Percentiles rank a stretch among this genome's conserved stretches.
phyloP scores from a whole-genome alignment of 2,329 filamentous ascomycete species.

The Talaromyces sp. region DNA sequence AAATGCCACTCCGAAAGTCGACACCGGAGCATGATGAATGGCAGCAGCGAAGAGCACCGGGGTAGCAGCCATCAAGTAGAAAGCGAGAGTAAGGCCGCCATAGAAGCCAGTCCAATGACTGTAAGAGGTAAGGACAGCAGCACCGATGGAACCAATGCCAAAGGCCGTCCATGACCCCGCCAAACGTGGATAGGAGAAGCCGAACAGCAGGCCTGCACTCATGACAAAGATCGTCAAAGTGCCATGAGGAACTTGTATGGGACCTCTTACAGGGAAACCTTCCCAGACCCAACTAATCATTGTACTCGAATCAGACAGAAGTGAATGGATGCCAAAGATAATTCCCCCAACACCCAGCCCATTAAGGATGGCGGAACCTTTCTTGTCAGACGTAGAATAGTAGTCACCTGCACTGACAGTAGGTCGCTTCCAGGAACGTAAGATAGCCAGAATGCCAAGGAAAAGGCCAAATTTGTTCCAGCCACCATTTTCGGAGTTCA shows the following conservation, averaged over 20 bases:
- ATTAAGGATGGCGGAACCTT: conserved; percentile 65
- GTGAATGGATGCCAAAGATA: conserved; percentile 83
- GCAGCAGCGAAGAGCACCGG: conserved; percentile 71
- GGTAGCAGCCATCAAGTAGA: conserved; percentile 76
- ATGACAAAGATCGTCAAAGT: conserved; percentile 81
- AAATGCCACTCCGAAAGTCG: conserved; percentile 83
- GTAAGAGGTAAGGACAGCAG: conserved; percentile 69
- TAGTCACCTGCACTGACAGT: conserved; percentile 45
- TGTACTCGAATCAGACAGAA: conserved; percentile 94
- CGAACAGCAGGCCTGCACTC: conserved; percentile 71
- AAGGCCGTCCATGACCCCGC: conserved; percentile 75
- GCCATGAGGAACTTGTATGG: conserved; percentile 82
- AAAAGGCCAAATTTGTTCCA: conserved; percentile 81
- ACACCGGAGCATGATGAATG: conserved; percentile 68
- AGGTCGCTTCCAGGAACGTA: conserved; percentile 67
- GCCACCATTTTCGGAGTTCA: conserved; percentile 84
- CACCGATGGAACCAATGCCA: conserved; percentile 71
- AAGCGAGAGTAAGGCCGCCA: conserved; percentile 67
- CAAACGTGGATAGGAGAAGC: conserved; percentile 66
- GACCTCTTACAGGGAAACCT: conserved; percentile 84
- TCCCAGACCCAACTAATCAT: conserved; percentile 99
- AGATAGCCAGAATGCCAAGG: conserved; percentile 68
- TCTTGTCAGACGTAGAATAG: conserved; percentile 48
- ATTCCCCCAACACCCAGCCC: conserved; percentile 76
- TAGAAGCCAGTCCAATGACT: conserved; percentile 86